phyloP scores from a whole-genome alignment of 2,329 filamentous ascomycete species.

The Botrytis elliptica region DNA sequence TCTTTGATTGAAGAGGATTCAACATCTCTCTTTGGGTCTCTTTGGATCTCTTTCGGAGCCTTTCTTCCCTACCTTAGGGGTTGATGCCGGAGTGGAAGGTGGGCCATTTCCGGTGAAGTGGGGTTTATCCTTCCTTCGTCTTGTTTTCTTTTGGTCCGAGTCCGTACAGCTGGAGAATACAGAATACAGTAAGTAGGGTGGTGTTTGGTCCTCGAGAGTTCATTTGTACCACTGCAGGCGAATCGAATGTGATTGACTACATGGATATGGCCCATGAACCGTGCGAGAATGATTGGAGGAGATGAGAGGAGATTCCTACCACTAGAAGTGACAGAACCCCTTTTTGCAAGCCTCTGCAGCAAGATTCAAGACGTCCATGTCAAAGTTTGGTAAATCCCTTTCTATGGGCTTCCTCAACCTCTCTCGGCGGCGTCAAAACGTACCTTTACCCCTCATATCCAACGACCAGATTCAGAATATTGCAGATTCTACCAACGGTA shows the following conservation, averaged over 20 bases:
- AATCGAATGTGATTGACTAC: background rate
- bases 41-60: background rate
- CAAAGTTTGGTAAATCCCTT: background rate
- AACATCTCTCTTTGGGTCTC: too few species aligned
- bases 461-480: background rate
- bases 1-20: background rate
- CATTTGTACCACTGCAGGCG: background rate
- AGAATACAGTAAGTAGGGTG: background rate
- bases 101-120: background rate
- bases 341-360: background rate
- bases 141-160: background rate
- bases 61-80: background rate
- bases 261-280: background rate
- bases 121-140: background rate
- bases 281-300: conserved; percentile 9
- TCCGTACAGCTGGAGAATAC: too few species aligned
- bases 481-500: background rate
- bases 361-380: background rate
- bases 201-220: background rate
- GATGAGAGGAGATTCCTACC: background rate
- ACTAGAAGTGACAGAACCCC: background rate
- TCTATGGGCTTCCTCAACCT: background rate
- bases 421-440: background rate
- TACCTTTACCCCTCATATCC: background rate
- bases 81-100: background rate